Evolutionary conservation across 1,284 basidiomycete genomes (phyloP).

Genomic region (Apiotrichum gracile): DNA sequence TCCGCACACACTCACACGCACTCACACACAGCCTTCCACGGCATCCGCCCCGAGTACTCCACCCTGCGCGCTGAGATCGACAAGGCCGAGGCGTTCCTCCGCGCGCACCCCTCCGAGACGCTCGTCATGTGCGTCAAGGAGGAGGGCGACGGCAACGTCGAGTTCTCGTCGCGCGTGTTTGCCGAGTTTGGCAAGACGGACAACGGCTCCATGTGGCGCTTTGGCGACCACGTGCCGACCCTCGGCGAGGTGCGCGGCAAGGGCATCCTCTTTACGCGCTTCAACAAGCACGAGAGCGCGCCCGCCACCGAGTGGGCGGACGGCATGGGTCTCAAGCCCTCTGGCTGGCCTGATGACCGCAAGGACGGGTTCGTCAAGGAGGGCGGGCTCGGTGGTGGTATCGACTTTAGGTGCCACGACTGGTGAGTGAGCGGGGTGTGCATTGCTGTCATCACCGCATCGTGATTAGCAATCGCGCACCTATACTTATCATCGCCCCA

Average conservation of each 20-base stretch:
- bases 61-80: constrained; percentile 57
- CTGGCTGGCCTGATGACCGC: constrained; percentile 69
- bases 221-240: constrained; percentile 67
- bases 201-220: constrained; percentile 65
- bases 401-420: constrained; percentile 61
- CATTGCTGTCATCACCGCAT: too few species aligned
- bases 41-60: constrained; percentile 62
- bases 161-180: constrained; percentile 63
- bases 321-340: constrained; percentile 71
- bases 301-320: constrained; percentile 23
- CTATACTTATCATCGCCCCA: not conserved
- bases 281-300: constrained; percentile 59
- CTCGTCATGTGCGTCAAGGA: constrained; percentile 80
- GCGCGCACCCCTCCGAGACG: constrained; percentile 59
- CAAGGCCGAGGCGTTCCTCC: constrained; percentile 59
- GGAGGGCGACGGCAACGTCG: constrained; percentile 51
- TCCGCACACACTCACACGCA: too few species aligned
- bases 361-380: constrained; percentile 68
- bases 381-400: constrained; percentile 7
- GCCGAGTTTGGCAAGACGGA: constrained; percentile 56
- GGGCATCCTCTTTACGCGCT: constrained; percentile 73
- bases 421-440: constrained; percentile 55
- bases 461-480: too few species aligned
- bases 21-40: constrained; percentile 60
- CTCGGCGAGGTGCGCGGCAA: constrained; percentile 77